Base-by-base conservation (phyloP, 176 grass and related monocot species). In the Guadua angustifolia region DNA sequence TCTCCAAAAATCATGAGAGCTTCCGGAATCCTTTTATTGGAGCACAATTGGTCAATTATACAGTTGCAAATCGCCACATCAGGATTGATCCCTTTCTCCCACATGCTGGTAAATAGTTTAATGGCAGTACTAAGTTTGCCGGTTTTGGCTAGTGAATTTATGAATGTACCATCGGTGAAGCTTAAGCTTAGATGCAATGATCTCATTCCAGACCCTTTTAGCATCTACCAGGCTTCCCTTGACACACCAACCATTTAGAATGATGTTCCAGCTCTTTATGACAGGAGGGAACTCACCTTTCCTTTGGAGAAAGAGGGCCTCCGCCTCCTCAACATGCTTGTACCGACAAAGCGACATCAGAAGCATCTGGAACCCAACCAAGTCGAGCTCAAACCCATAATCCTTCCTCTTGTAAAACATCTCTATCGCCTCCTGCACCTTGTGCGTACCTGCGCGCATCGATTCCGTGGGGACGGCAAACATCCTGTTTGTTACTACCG, bases 161-260 rank as follows among this genome's bases (percentile, higher is more conserved):
- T 94, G 66, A 92, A 92, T 25, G 81, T 94, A 29, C 93, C 85
- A 69, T 86, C 90, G 0, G 93, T 94, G 90, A 92, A 80, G 85
- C 56, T 88, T 85, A 84, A 91, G 80, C 77, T 83, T 60, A 24
- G 89, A 92, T 22, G 47, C 60, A 39, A 92, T 90, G 72, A 94
- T 94, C 25, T 81, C 70, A 25, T 94, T 94, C 93, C 93, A 94
- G 78, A 94, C 78, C 75, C 90, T 94, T 71, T 81, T 83, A 51
- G 85, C 51, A 8, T 94, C 93, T 67, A 24, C 69, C 24, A 57
- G 46, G 64, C 89, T 94, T 83, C 93, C n/a, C 85, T 90, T 88
- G 56, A 94, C 90, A 64, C 93, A 94, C 87, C 93, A 94, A 25
- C 93, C 93, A 5, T 92, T 94, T 5, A 94, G 93, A 79, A 94